Base-by-base conservation (phyloP, 805 yeast genomes). In the Metschnikowia lachancei region DNA sequence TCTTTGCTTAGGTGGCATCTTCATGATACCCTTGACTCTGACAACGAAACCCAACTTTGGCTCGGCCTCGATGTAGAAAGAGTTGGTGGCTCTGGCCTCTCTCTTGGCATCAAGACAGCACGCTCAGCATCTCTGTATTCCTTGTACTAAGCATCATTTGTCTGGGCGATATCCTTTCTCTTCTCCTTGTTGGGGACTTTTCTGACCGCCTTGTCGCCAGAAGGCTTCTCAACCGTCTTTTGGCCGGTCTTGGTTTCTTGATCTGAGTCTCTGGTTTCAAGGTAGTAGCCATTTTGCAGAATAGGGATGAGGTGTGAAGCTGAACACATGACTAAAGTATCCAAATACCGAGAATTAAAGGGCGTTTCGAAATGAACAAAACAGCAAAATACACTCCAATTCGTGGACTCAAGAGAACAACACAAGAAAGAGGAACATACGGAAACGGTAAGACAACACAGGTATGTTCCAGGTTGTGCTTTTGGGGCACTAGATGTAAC, bases 11-110 rank as follows among this genome's bases (percentile, higher is more conserved):
- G 97, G 97, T 70, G 97, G 87, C 66, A 91, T 89, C 86, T 90
- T 91, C 91, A 81, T 87, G 76, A 91, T 88, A 91, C 97, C 97
- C 92, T 91, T 91, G 85, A 91, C 91, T 86, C 98, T 89, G 75
- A 91, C 83, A 69, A 91, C 95, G 75, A 91, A 89, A 61, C 87
- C 95, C 69, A 91, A 85, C 78, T 88, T 90, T 69, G 84, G 82
- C 83, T 91, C 92, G 75, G 95, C 97, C 69, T 83, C 89, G 66
- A 89, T 95, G 81, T 83, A 91, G 89, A 84, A 87, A 67, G 94
- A 83, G 75, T 95, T 95, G 69, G 83, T 77, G 74, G 92, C 91
- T 82, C 86, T 87, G 63, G 97, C 97, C 59, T 86, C 88, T 76
- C 96, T 88, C 82, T 84, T 84, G 67, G 96, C 95, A 48, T 79